A percentile compares a stretch with the other conserved stretches of the same genome.
phyloP scores from a whole-genome alignment of 1,139 yeast species.

The Yamadazyma trypodendri region DNA sequence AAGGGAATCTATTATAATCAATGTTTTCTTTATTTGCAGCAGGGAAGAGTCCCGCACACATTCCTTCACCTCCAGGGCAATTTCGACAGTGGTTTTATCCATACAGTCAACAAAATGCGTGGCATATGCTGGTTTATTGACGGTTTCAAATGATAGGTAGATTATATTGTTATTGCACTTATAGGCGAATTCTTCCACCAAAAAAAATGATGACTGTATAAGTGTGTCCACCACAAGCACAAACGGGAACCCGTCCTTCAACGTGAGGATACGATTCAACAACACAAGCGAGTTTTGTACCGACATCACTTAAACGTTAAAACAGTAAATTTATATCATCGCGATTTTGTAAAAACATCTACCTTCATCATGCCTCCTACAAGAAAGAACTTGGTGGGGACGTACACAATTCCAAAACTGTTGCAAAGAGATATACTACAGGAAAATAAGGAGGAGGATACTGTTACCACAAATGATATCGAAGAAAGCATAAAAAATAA shows the following conservation, averaged over 20 bases:
- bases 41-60: too few relatives aligned
- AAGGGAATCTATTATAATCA: conserved; percentile 66
- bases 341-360: too few relatives aligned
- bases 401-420: conserved; percentile 31
- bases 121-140: conserved; percentile 49
- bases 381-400: conserved; percentile 1
- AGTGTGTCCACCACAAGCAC: conserved; percentile 67
- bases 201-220: conserved; percentile 58
- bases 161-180: conserved; percentile 18
- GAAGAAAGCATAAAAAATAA: conserved; percentile 18
- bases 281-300: conserved; percentile 45
- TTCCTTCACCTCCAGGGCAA: conserved; percentile 24
- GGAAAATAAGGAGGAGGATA: conserved; percentile 25
- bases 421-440: conserved; percentile 25
- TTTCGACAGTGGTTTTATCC: conserved; percentile 20
- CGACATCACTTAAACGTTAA: conserved; percentile 44
- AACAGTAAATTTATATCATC: not conserved
- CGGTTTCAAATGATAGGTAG: conserved; percentile 65
- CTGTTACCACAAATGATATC: conserved; percentile 8
- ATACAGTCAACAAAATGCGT: conserved; percentile 50
- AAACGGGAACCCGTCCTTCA: conserved; percentile 75
- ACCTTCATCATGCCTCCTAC: too few relatives aligned
- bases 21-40: conserved; percentile 21
- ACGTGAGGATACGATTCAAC: conserved; percentile 58
- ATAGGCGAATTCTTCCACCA: conserved; percentile 56